Evolutionary conservation across 495 filamentous ascomycete species (phyloP), one percentile per base, ranked within the genome.

Genomic region (Letharia columbiana): DNA sequence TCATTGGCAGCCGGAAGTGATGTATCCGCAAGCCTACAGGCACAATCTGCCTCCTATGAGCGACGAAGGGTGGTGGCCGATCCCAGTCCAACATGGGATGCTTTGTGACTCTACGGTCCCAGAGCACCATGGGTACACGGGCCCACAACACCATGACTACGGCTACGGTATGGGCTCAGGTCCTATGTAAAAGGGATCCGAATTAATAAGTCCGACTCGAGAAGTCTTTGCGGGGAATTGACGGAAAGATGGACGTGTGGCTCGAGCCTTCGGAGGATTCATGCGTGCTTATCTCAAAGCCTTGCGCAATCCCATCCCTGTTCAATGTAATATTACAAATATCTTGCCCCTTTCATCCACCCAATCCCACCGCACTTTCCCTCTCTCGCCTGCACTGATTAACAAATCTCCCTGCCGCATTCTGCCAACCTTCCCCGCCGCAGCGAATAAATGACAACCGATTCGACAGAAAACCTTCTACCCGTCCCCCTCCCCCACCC

Each of bases 1-100:
- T 17, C 52, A 45, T 2, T 65, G 63, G 63, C 63, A 59, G 54
- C 31, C 54, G 33, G 52, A 59, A 31, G 28, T 41, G 41, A 35
- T 44, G 28, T 65, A 65, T n/a, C 6, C 18, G 9, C 63, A 58
- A 0, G 31, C 45, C 31, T 65, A 65, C 40, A 35, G 28, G 41
- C 63, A 44, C n/a, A 42, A 49, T 9, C 31, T 65, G 4, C 56
- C 17, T 4, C 20, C 54, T 4, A n/a, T 42, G 31, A 5, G 23
- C 28, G 52, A 20, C 10, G 54, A 45, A 5, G 52, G 10, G 7
- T 65, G 63, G 63, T 65, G 52, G 63, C 31, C 52, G 28, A 35
- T 56, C 31, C 31, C 52, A 7, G 4, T 8, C 1, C 52, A 35
- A 18, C 52, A 4, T 1, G 52, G 28, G 12, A 17, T 17, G 28